Percentiles rank a stretch among this genome's conserved stretches.
Conservation (phyloP, 2,329 filamentous ascomycete species). For the Dactylonectria estremocensis region DNA sequence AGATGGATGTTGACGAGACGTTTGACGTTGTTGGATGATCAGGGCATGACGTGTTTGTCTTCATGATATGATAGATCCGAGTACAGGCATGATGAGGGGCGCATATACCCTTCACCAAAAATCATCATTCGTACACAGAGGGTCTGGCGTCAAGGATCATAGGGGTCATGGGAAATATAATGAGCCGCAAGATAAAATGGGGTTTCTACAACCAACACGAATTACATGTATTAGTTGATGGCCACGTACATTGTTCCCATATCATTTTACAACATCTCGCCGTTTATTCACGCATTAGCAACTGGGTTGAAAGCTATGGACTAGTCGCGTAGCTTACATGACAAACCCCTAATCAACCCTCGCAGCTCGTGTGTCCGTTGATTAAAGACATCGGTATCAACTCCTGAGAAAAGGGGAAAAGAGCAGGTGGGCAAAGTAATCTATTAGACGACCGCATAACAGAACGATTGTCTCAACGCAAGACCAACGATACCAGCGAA, state of each 20-base stretch:
- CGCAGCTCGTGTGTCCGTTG: not conserved
- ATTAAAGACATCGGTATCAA: not conserved
- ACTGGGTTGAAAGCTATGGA: not conserved
- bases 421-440: not conserved
- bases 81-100: not conserved
- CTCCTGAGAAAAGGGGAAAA: not conserved
- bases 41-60: not conserved
- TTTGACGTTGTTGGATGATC: constrained; percentile 51
- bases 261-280: not conserved
- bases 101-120: not conserved
- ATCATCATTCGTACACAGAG: constrained; percentile 9
- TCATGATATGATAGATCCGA: constrained; percentile 33
- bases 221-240: not conserved
- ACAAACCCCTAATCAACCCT: not conserved
- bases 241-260: not conserved
- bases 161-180: not conserved
- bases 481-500: not conserved
- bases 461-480: not conserved
- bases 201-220: not conserved
- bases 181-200: not conserved
- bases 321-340: not conserved
- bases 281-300: not conserved
- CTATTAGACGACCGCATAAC: not conserved
- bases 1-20: constrained; percentile 53
- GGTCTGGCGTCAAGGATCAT: constrained; percentile 2